Conservation (phyloP, 306 rosid species). For the Rosa rugosa region DNA sequence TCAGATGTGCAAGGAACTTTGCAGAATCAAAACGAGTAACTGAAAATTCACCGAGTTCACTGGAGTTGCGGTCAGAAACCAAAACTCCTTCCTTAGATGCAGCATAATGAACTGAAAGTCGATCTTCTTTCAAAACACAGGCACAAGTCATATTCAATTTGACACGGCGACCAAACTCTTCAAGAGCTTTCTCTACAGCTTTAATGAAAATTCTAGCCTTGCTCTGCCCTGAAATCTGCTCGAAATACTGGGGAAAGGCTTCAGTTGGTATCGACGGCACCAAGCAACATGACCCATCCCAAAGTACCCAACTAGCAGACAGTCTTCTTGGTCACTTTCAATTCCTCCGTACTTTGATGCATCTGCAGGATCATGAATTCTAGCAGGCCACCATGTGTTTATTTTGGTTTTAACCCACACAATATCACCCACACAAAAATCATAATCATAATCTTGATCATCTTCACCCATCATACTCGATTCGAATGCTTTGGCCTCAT, state of each 20-base stretch:
- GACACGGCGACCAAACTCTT: conserved; percentile 45
- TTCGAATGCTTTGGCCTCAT: conserved; percentile 2
- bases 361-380: conserved; percentile 35
- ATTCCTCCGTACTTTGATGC: conserved; percentile 20
- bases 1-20: conserved; percentile 37
- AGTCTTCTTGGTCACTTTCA: conserved; percentile 11
- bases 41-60: conserved; percentile 39
- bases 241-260: conserved; percentile 39
- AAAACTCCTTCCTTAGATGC: conserved; percentile 22
- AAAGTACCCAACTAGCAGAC: conserved; percentile 36
- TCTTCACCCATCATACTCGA: conserved; percentile 16
- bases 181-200: conserved; percentile 54
- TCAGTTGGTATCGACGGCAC: conserved; percentile 39
- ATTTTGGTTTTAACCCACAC: conserved; percentile 56
- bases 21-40: conserved; percentile 31
- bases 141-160: conserved; percentile 46
- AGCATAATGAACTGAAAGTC: conserved; percentile 7
- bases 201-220: conserved; percentile 46
- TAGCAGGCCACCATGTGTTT: conserved; percentile 63
- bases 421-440: conserved; percentile 49
- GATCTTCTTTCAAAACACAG: conserved; percentile 23
- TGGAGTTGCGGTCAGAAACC: conserved; percentile 1
- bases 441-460: conserved; percentile 19
- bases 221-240: conserved; percentile 31
- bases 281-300: conserved; percentile 43